Evolutionary conservation across 2,329 filamentous ascomycete genomes (phyloP).

Genomic region (Pseudocercospora eumusae): DNA sequence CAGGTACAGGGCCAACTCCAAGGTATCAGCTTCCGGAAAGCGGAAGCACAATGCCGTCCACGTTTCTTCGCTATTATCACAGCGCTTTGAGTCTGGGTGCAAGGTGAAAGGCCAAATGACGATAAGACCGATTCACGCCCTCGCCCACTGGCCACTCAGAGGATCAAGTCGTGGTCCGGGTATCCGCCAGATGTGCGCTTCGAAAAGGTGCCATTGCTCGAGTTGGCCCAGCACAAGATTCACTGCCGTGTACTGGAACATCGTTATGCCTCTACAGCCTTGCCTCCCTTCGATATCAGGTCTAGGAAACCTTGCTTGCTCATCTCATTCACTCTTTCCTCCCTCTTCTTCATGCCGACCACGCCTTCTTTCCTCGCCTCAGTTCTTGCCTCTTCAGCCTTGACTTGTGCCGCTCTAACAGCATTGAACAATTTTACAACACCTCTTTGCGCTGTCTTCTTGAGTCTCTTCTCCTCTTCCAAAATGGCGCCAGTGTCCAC

Average conservation of each 20-base stretch:
- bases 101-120: not conserved
- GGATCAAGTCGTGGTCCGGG: not conserved
- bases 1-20: not conserved
- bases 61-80: not conserved
- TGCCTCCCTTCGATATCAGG: slow-evolving; percentile 67
- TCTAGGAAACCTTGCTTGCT: slow-evolving; percentile 96
- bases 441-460: slow-evolving; percentile 87
- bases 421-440: slow-evolving; percentile 97
- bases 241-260: not conserved
- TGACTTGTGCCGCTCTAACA: slow-evolving; percentile 86
- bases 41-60: not conserved
- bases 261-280: slow-evolving; percentile 33
- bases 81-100: not conserved
- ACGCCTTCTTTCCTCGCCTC: slow-evolving; percentile 70
- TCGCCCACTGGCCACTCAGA: not conserved
- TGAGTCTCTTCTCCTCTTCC: slow-evolving; percentile 75
- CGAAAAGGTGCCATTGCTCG: not conserved
- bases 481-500: slow-evolving; percentile 55
- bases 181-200: not conserved
- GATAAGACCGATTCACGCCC: not conserved
- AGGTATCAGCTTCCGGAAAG: not conserved
- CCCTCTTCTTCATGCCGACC: slow-evolving; percentile 74
- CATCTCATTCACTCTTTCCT: slow-evolving; percentile 92
- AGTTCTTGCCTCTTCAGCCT: slow-evolving; percentile 74
- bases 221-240: not conserved